Evolutionary conservation across 2,329 filamentous ascomycete species (phyloP).

Genomic region (Colletotrichum sp.): DNA sequence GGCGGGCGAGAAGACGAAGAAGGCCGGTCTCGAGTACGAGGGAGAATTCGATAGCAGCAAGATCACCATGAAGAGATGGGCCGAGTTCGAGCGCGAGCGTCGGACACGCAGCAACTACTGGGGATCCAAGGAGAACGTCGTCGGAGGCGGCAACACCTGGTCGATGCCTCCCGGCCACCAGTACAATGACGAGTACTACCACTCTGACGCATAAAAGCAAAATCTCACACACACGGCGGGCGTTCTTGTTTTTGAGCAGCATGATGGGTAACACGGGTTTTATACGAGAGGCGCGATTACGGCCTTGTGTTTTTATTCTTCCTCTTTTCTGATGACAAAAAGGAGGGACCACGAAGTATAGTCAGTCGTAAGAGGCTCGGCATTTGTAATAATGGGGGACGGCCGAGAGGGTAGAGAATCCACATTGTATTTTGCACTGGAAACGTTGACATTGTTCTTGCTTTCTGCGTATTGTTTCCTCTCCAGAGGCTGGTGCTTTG

Average conservation of each 20-base stretch:
- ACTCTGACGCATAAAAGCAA: constrained; percentile 49
- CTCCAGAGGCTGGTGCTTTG: neutral
- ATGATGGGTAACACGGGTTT: constrained; percentile 9
- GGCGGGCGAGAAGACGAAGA: constrained; percentile 86
- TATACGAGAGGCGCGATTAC: constrained; percentile 16
- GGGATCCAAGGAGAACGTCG: constrained; percentile 58
- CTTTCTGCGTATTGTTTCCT: neutral
- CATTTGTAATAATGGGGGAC: constrained; percentile 15
- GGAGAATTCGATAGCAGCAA: constrained; percentile 98
- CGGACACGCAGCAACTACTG: constrained; percentile 56
- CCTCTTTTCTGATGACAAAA: constrained; percentile 1
- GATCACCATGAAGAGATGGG: constrained; percentile 99
- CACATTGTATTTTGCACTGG: neutral
- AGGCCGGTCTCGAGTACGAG: constrained; percentile 84
- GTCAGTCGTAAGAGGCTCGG: neutral
- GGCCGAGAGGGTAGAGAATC: neutral
- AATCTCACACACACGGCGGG: constrained; percentile 2
- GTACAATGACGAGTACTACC: constrained; percentile 60
- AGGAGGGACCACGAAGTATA: neutral
- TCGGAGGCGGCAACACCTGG: constrained; percentile 47
- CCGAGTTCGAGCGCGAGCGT: constrained; percentile 83
- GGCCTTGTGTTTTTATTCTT: neutral
- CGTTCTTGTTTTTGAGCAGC: constrained; percentile 15
- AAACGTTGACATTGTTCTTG: neutral
- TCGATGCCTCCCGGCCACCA: constrained; percentile 46